These are phyloP conservation scores for Trametes cinnabarina DNA, from an alignment of 768 basidiomycete genomes.

Conservation along the genomic window DNA sequence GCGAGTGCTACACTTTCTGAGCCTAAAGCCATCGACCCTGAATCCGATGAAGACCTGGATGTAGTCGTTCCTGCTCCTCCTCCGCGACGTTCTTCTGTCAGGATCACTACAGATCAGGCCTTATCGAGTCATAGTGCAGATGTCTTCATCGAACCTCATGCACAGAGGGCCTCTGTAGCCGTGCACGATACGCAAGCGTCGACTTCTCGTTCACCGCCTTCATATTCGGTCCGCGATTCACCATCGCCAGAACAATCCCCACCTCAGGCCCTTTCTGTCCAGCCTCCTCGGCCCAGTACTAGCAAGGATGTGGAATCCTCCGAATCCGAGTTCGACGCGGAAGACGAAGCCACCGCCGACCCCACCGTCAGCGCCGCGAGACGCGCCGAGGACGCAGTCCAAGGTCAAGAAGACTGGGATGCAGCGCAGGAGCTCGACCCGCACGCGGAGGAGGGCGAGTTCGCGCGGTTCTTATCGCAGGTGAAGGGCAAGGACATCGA, in stretches of 20 bases:
- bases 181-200: background rate
- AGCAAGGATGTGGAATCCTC: background rate
- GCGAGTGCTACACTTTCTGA: background rate
- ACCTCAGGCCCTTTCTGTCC: background rate
- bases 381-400: conserved; percentile 26
- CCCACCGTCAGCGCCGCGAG: conserved; percentile 16
- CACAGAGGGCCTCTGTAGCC: background rate
- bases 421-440: conserved; percentile 84
- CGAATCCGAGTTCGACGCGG: conserved; percentile 16
- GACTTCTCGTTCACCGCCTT: background rate
- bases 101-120: background rate
- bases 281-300: background rate
- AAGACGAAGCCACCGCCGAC: conserved; percentile 25
- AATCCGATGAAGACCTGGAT: conserved; percentile 43
- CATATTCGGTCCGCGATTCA: no score
- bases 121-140: background rate
- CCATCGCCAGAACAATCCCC: background rate
- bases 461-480: conserved; percentile 88
- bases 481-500: conserved; percentile 86
- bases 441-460: conserved; percentile 80
- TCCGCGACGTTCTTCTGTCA: background rate
- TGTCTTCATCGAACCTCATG: background rate
- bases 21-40: background rate
- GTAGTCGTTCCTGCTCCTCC: conserved; percentile 28
- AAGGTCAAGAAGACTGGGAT: conserved; percentile 59